Conservation (phyloP, 2,329 filamentous ascomycete species). For the Cladosporium sp. region DNA sequence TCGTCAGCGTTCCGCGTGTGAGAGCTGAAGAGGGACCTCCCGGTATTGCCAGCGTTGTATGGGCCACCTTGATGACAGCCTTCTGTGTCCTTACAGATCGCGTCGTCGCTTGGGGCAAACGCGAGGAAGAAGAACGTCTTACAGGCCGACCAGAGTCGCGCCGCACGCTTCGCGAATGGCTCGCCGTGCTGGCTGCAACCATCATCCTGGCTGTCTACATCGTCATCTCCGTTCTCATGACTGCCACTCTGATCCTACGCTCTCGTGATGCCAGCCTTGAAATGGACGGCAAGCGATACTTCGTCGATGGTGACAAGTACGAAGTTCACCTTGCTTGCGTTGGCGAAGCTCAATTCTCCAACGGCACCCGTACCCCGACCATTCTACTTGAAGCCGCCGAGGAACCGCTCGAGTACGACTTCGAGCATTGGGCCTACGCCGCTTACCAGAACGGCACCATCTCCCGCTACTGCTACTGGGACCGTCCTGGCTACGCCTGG, state of each 20-base stretch:
- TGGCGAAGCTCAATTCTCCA: conserved; percentile 59
- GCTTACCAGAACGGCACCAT: conserved; percentile 77
- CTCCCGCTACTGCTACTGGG: conserved; percentile 86
- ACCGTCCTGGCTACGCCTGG: conserved; percentile 85
- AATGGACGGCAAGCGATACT: conserved; percentile 69
- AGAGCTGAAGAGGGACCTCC: conserved; percentile 86
- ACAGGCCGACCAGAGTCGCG: conserved; percentile 85
- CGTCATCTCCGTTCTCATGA: conserved; percentile 67
- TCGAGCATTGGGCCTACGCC: conserved; percentile 74
- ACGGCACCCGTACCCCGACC: conserved; percentile 62
- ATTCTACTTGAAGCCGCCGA: conserved; percentile 83
- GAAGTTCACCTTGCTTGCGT: conserved; percentile 79
- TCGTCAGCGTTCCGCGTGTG: conserved; percentile 67
- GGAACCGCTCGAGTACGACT: conserved; percentile 67
- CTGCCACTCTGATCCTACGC: conserved; percentile 72
- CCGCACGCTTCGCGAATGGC: conserved; percentile 77
- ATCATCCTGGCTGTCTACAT: conserved; percentile 65
- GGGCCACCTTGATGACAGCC: conserved; percentile 71
- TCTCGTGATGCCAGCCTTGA: conserved; percentile 70
- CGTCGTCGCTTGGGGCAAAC: conserved; percentile 85
- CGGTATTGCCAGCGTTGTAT: conserved; percentile 78
- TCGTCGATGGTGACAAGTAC: conserved; percentile 80
- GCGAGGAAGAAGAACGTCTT: conserved; percentile 84
- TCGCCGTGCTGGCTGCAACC: conserved; percentile 70
- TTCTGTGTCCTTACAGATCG: conserved; percentile 78